Evolutionary conservation across 2,329 filamentous ascomycete genomes (phyloP).

Genomic region (Fusarium foetens): DNA sequence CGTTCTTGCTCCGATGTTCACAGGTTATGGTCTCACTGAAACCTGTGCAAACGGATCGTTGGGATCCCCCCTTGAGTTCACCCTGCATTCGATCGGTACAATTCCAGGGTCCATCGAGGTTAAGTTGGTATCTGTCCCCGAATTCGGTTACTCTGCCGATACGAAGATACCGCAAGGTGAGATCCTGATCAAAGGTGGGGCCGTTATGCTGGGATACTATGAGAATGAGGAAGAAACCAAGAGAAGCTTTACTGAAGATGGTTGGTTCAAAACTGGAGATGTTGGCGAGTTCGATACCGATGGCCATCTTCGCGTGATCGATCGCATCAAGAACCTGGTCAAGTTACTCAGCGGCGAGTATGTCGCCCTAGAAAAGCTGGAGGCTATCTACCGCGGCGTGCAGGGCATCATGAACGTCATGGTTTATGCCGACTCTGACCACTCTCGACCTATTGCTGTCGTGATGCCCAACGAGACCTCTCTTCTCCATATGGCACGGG

Average conservation of each 20-base stretch:
- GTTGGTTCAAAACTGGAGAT: constrained; percentile 97
- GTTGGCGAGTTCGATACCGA: constrained; percentile 86
- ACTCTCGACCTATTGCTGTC: constrained; percentile 82
- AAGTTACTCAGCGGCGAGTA: constrained; percentile 97
- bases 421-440: constrained; percentile 79
- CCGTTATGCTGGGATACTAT: constrained; percentile 81
- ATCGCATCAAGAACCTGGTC: constrained; percentile 97
- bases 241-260: constrained; percentile 79
- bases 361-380: constrained; percentile 95
- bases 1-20: constrained; percentile 92
- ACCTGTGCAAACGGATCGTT: constrained; percentile 83
- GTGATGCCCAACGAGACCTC: constrained; percentile 74
- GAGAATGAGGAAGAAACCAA: constrained; percentile 86
- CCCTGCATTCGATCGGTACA: constrained; percentile 78
- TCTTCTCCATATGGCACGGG: constrained; percentile 66
- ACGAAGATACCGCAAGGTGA: constrained; percentile 87
- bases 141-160: constrained; percentile 82
- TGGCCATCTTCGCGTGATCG: constrained; percentile 86
- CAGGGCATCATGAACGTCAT: constrained; percentile 85
- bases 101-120: constrained; percentile 81
- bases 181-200: constrained; percentile 83
- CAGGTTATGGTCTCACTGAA: constrained; percentile 93
- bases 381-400: constrained; percentile 85
- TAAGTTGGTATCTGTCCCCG: constrained; percentile 89
- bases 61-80: constrained; percentile 86